Conservation (phyloP, 257 asterid genomes). For the Ballota nigra region DNA sequence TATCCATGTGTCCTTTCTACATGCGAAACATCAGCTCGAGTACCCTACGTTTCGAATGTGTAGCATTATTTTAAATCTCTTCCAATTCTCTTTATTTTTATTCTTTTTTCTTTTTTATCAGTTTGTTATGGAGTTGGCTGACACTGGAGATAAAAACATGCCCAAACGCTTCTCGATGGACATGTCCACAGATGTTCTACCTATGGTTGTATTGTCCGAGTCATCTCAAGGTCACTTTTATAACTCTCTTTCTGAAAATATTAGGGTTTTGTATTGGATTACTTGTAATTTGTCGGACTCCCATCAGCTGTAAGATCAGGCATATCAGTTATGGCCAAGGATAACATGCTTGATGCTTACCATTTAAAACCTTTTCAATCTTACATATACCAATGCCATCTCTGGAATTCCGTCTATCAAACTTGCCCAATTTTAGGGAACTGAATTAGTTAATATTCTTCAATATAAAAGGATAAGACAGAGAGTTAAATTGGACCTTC, state of each 20-base stretch:
- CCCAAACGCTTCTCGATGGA: constrained; percentile 74
- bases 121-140: constrained; percentile 87
- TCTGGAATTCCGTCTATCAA: too few species aligned
- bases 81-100: neutral
- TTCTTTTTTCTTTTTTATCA: constrained; percentile 32
- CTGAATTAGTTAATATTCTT: too few species aligned
- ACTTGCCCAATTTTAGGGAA: too few species aligned
- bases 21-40: neutral
- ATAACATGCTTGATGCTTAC: too few species aligned
- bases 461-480: neutral
- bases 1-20: neutral
- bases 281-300: too few species aligned
- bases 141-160: constrained; percentile 47
- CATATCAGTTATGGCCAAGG: too few species aligned
- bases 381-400: too few species aligned
- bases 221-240: constrained; percentile 62
- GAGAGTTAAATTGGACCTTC: neutral
- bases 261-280: too few species aligned
- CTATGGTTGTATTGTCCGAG: constrained; percentile 84
- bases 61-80: neutral
- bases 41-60: too few species aligned
- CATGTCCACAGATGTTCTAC: constrained; percentile 83
- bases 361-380: too few species aligned
- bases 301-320: too few species aligned
- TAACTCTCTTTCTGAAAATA: neutral